A percentile compares a stretch with the other conserved stretches of the same genome.
These are phyloP conservation scores for Diaporthe helianthi DNA, from an alignment of 2,329 filamentous ascomycete species.

Conservation along the genomic window DNA sequence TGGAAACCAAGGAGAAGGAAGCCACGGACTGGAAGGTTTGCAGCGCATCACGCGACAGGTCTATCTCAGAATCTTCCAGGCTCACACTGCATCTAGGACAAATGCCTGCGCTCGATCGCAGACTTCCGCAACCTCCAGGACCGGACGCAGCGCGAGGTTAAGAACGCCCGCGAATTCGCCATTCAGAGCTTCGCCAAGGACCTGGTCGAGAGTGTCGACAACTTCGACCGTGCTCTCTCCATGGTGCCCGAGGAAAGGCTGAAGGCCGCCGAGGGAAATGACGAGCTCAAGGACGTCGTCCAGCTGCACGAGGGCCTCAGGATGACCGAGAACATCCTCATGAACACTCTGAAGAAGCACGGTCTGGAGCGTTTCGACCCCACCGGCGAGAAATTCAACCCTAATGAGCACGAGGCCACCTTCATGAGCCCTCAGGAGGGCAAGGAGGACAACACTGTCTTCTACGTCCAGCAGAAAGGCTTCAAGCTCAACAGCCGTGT, in stretches of 20 bases:
- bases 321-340: constrained; percentile 92
- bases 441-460: constrained; percentile 90
- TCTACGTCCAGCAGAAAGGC: constrained; percentile 93
- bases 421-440: constrained; percentile 89
- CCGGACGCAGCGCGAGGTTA: constrained; percentile 88
- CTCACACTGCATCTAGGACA: constrained; percentile 68
- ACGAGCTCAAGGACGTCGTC: constrained; percentile 72
- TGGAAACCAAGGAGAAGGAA: constrained; percentile 61
- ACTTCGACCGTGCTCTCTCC: constrained; percentile 89
- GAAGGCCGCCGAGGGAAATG: constrained; percentile 55
- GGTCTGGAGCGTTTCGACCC: constrained; percentile 91
- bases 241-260: constrained; percentile 81
- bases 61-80: not conserved
- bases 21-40: constrained; percentile 83
- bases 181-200: constrained; percentile 96
- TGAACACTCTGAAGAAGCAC: constrained; percentile 90
- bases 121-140: constrained; percentile 99
- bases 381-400: constrained; percentile 86
- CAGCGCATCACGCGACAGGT: constrained; percentile 28
- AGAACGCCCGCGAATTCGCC: constrained; percentile 87
- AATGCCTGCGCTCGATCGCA: constrained; percentile 90
- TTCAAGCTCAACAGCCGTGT: constrained; percentile 92
- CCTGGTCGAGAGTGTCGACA: constrained; percentile 93
- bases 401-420: constrained; percentile 94
- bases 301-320: constrained; percentile 88